Conservation (phyloP, 164 flowering plant species). For the Piper betle region DNA sequence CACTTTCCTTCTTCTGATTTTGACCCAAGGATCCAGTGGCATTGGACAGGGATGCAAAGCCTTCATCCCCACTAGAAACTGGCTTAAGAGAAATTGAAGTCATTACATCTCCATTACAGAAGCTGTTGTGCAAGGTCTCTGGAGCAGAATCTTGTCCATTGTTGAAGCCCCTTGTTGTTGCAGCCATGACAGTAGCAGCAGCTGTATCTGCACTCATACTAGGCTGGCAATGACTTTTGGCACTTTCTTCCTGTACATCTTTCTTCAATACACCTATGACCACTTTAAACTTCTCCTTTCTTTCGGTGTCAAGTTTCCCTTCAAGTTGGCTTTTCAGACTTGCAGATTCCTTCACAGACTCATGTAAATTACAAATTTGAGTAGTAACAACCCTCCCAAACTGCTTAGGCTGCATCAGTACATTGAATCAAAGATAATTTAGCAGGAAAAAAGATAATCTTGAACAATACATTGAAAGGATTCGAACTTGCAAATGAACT, state of each 20-base stretch:
- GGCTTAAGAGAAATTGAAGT: no score
- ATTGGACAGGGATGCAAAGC: slow-evolving; percentile 17
- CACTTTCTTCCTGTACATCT: slow-evolving; percentile 40
- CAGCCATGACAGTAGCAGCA: slow-evolving; percentile 91
- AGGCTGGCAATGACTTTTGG: slow-evolving; percentile 25
- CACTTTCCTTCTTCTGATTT: slow-evolving; percentile 4
- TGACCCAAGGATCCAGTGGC: slow-evolving; percentile 1
- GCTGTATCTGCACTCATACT: slow-evolving; percentile 55
- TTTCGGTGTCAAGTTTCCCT: slow-evolving; percentile 42
- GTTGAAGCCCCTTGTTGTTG: slow-evolving; percentile 69
- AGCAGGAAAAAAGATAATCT: not conserved
- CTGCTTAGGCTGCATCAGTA: slow-evolving; percentile 39
- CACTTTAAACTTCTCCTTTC: slow-evolving; percentile 90
- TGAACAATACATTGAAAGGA: no score
- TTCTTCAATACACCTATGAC: slow-evolving; percentile 65
- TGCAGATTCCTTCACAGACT: slow-evolving; percentile 19
- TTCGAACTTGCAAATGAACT: no score
- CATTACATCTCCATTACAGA: slow-evolving; percentile 19
- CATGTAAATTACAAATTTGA: slow-evolving; percentile 26
- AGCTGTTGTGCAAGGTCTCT: slow-evolving; percentile 22
- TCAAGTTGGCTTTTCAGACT: slow-evolving; percentile 13
- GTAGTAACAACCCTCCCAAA: slow-evolving; percentile 22
- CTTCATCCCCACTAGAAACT: slow-evolving; percentile 13
- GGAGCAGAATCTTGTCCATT: slow-evolving; percentile 27
- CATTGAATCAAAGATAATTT: no score